phyloP scores from a whole-genome alignment of 139 green algal genomes.

The Tetraselmis chui region DNA sequence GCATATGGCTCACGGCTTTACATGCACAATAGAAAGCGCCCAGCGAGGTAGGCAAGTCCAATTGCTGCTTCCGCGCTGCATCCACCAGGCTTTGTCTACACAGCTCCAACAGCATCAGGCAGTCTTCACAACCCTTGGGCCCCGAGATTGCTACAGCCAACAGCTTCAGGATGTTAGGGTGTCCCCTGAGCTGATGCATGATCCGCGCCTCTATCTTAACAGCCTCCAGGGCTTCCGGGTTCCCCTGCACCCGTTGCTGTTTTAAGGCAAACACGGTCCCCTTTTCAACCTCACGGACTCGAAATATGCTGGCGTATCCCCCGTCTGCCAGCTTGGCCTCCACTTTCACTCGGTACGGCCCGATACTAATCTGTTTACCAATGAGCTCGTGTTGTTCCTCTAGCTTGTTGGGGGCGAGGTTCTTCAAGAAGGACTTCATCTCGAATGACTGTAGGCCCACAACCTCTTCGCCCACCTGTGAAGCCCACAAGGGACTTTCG shows the following conservation, averaged over 20 bases:
- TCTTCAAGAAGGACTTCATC: too few species aligned
- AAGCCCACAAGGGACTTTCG: too few species aligned
- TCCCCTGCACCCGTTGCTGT: conserved; percentile 56
- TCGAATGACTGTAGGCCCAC: too few species aligned
- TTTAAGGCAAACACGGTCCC: conserved; percentile 66
- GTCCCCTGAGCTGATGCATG: conserved; percentile 25
- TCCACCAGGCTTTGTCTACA: conserved; percentile 59
- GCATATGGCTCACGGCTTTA: conserved; percentile 62
- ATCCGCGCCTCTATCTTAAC: conserved; percentile 33
- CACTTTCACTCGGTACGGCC: conserved; percentile 28
- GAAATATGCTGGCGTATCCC: conserved; percentile 66
- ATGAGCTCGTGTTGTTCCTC: background rate
- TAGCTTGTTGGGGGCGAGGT: too few species aligned
- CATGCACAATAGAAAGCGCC: conserved; percentile 54
- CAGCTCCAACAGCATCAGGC: conserved; percentile 73
- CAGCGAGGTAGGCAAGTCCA: conserved; percentile 42
- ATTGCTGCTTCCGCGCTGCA: conserved; percentile 29
- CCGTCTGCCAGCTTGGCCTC: conserved; percentile 48
- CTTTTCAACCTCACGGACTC: conserved; percentile 22
- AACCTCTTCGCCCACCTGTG: too few species aligned
- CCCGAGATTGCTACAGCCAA: conserved; percentile 51
- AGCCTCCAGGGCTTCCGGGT: conserved; percentile 39
- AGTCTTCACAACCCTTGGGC: conserved; percentile 42
- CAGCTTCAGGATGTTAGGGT: conserved; percentile 55
- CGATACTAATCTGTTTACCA: conserved; percentile 1